Evolutionary conservation across 441 rosid genomes (phyloP).

Genomic region (Pelargonium myrrhifolium): DNA sequence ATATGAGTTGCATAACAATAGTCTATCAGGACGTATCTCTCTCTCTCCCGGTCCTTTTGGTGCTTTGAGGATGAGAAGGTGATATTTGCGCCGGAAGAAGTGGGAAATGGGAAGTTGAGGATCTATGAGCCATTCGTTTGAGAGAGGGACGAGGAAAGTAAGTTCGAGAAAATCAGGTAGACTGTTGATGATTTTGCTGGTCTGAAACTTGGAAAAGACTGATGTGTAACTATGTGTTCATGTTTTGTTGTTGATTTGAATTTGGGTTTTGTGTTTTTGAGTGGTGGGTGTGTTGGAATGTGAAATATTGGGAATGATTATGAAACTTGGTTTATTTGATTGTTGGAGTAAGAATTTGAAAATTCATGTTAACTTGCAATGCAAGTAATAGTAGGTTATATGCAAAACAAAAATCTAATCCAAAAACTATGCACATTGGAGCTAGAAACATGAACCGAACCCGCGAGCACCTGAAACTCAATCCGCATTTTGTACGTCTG

Average conservation of each 20-base stretch:
- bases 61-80: conserved; percentile 59
- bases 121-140: conserved; percentile 46
- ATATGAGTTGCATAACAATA: conserved; percentile 74
- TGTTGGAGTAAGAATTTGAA: background rate
- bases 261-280: too few species aligned
- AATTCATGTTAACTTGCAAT: background rate
- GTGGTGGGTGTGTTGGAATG: background rate
- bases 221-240: background rate
- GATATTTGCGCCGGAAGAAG: conserved; percentile 49
- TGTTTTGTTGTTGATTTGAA: background rate
- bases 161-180: conserved; percentile 56
- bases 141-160: conserved; percentile 52
- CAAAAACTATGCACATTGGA: too few species aligned
- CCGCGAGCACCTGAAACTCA: too few species aligned
- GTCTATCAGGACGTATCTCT: too few species aligned
- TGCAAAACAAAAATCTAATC: background rate
- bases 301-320: background rate
- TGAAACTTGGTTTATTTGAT: background rate
- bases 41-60: too few species aligned
- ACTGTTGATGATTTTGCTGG: conserved; percentile 63
- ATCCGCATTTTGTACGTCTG: too few species aligned
- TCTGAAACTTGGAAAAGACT: conserved; percentile 17
- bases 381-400: background rate
- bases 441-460: too few species aligned
- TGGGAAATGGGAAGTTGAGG: conserved; percentile 38